Evolutionary conservation across 2,329 filamentous ascomycete genomes (phyloP), one percentile per base, ranked within the genome.

Genomic region (Chaetothyriales sp.): DNA sequence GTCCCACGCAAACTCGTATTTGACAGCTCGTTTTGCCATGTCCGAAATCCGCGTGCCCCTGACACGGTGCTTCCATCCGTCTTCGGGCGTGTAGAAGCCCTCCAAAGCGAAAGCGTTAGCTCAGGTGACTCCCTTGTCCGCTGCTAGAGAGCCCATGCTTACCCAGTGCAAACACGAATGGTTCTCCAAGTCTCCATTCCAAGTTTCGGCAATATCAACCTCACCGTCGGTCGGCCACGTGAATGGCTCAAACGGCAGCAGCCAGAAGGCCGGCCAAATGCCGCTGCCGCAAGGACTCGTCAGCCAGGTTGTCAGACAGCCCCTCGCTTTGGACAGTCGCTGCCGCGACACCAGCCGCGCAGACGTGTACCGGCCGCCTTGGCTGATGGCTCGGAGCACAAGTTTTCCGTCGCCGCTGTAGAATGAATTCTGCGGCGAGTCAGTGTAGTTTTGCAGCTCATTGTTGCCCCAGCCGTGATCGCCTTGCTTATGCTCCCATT

Each of bases 221-320:
- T 61, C 59, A 37, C 59, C 59, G 37, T 61, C 59, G 18, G 50
- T 51, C 20, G 59, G 59, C 59, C 59, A 61, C 1, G 52, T 44
- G 52, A 61, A 61, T 37, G 59, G 59, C 25, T 61, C 59, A 46
- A 46, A 55, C 10, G 59, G 59, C 33, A 61, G 53, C 6, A 61
- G 52, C 59, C 59, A 61, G 51, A 61, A 61, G 1, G 59, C 59
- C 1, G 59, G 59, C 59, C 59, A 61, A 50, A 61, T 60, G 1
- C 59, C 59, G 6, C 7, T 2, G 1, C 54, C 59, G 44, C 54
- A 57, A 15, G 59, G 59, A 2, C 54, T 50, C 10, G 53, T 61
- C 28, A 61, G 48, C 10, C 53, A 56, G 5, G 59, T 54, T 19
- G 54, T 51, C 5, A 61, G 55, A 25, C 57, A 55, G 47, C 59